Conservation (phyloP, 495 filamentous ascomycete species). For the Xylaria castorea region DNA sequence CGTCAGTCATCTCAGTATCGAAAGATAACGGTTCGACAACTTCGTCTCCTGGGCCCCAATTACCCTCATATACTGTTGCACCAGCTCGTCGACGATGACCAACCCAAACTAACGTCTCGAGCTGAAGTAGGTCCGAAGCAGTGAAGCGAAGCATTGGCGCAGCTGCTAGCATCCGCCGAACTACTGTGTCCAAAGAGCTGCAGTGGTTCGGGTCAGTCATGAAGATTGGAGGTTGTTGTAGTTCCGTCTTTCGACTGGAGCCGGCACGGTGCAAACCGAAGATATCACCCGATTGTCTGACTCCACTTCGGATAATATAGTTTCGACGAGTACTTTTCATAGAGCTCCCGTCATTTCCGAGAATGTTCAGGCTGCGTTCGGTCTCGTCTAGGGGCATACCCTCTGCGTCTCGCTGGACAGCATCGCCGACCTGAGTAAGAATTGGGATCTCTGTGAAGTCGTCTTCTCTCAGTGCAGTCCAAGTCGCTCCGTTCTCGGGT, state of each 20-base stretch:
- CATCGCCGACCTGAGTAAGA: slow-evolving; percentile 76
- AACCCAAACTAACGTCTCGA: slow-evolving; percentile 78
- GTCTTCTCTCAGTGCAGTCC: slow-evolving; percentile 84
- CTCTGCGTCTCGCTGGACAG: slow-evolving; percentile 74
- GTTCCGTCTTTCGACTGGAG: slow-evolving; percentile 62
- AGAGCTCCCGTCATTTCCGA: slow-evolving; percentile 40
- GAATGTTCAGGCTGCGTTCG: slow-evolving; percentile 42
- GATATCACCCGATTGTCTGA: slow-evolving; percentile 46
- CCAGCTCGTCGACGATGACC: slow-evolving; percentile 74
- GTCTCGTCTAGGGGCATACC: slow-evolving; percentile 63
- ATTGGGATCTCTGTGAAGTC: slow-evolving; percentile 86
- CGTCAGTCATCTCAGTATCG: slow-evolving; percentile 58
- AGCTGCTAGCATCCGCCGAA: slow-evolving; percentile 86
- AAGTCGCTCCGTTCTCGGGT: slow-evolving; percentile 87
- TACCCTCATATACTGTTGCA: slow-evolving; percentile 92
- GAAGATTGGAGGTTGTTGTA: slow-evolving; percentile 79
- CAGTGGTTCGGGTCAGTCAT: slow-evolving; percentile 76
- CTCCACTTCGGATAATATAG: slow-evolving; percentile 34
- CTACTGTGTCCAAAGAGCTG: slow-evolving; percentile 81
- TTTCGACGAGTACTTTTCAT: slow-evolving; percentile 29
- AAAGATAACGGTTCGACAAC: slow-evolving; percentile 35
- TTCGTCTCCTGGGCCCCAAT: slow-evolving; percentile 75
- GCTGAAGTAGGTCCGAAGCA: slow-evolving; percentile 71
- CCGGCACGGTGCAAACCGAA: slow-evolving; percentile 53
- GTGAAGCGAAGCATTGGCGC: slow-evolving; percentile 75